Conservation (phyloP, 208 protist genomes). For the Leishmania mexicana region DNA sequence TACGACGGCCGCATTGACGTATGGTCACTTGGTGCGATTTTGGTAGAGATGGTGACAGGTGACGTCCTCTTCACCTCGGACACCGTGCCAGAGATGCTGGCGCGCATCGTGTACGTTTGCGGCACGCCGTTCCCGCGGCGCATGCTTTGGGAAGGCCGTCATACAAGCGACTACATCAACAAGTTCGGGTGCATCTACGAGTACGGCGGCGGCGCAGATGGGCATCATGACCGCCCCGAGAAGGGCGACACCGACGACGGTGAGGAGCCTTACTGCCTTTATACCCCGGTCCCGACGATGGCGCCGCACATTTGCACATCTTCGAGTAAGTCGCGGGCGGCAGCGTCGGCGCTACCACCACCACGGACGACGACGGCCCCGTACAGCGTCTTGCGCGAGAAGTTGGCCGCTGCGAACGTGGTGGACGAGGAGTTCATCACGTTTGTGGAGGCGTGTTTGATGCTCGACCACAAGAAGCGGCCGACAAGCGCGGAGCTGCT, state of each 20-base stretch:
- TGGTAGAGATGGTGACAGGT: constrained; percentile 94
- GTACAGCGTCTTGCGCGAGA: constrained; percentile 74
- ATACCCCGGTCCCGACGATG: constrained; percentile 64
- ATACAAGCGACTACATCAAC: constrained; percentile 90
- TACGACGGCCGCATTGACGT: constrained; percentile 96
- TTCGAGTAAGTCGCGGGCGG: constrained; percentile 15
- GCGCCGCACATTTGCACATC: constrained; percentile 24
- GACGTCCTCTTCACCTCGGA: constrained; percentile 95
- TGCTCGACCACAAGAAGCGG: constrained; percentile 83
- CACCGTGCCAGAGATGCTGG: constrained; percentile 94
- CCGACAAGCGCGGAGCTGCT: constrained; percentile 81
- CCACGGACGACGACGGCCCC: constrained; percentile 33
- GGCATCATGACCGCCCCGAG: constrained; percentile 5
- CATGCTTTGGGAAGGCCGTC: constrained; percentile 89
- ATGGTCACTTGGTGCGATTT: constrained; percentile 95
- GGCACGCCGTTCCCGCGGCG: constrained; percentile 82
- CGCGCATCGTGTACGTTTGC: constrained; percentile 90
- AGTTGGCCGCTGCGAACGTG: constrained; percentile 70
- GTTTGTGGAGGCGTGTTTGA: constrained; percentile 89
- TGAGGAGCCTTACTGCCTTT: constrained; percentile 78
- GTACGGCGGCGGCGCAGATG: constrained; percentile 43
- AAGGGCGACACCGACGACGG: constrained; percentile 30
- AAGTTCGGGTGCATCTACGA: constrained; percentile 91
- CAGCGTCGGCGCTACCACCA: background rate
- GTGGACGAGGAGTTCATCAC: constrained; percentile 81